Base-by-base conservation (phyloP, 306 rosid genomes). In the Rosa rugosa region DNA sequence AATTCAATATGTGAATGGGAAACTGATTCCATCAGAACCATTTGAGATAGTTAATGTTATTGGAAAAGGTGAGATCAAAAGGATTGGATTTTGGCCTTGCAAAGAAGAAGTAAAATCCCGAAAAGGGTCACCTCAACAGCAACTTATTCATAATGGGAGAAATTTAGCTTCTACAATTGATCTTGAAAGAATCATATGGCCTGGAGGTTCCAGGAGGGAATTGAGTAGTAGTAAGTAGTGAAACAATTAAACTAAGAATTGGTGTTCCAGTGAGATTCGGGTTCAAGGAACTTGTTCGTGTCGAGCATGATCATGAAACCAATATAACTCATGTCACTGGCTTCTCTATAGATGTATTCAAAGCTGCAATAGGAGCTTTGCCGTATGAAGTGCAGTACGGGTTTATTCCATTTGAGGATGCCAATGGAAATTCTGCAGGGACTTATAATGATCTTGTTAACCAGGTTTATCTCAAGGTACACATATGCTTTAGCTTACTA, bases 281-380 rank as follows among this genome's bases (percentile, higher is more conserved):
- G 5, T 81, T 81, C 34, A 75, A 12, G 38, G 75, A 81, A 46
- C 49, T 76, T 38, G 76, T 75, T 1, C 11, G 41, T 6, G 71
- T 72, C 23, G 54, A 62, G 17, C 69, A 50, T 12, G 34, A 71
- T 79, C 57, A 17, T 17, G 57, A 51, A 51, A 50, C 78, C 16
- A 56, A 70, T 8, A 12, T 13, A 16, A 46, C 72, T 10, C 0
- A 13, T 34, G 5, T 70, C 10, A 69, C 77, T 10, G 84, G 77
- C 63, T 76, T 81, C 66, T 75, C 72, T 12, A 62, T 69, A 38
- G 80, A 81, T 9, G 84, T 81, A 11, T 81, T 76, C 40, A 27
- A 49, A 27, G 45, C 65, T 23, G 78, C 69, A 9, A 22, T 59
- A 0, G 23, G 5, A 34, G 56, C 44, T 45, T 6, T 76, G 23